Percentiles rank a stretch among this genome's conserved stretches.
phyloP scores from a whole-genome alignment of 345 rosid genomes.

The Fremontodendron californicum region DNA sequence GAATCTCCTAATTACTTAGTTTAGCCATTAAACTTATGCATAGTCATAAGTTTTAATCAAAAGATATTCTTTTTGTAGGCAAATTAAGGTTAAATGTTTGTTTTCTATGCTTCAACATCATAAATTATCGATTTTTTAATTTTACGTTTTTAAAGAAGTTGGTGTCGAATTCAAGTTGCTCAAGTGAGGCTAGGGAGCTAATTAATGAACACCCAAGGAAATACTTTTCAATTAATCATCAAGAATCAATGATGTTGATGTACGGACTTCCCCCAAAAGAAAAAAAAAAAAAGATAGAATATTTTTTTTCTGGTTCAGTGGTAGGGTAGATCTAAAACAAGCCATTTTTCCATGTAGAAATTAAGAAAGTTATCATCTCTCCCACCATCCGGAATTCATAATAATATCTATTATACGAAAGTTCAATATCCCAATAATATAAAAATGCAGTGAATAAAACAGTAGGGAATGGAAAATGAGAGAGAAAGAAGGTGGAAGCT shows the following conservation, averaged over 20 bases:
- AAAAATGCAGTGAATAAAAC: not conserved
- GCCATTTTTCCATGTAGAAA: not conserved
- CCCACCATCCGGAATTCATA: not conserved
- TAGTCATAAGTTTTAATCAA: not conserved
- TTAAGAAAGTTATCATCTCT: not conserved
- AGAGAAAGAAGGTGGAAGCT: constrained; percentile 11
- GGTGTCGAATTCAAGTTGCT: not conserved
- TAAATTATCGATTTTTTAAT: no score
- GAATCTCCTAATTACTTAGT: no score
- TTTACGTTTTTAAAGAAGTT: not conserved
- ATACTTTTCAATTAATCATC: constrained; percentile 2
- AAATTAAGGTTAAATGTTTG: not conserved
- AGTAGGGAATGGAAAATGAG: not conserved
- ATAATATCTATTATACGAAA: not conserved
- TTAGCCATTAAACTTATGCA: not conserved
- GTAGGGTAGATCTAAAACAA: not conserved
- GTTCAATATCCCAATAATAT: not conserved
- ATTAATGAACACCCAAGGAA: not conserved
- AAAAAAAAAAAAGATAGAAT: not conserved
- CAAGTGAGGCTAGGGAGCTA: not conserved
- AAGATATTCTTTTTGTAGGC: not conserved
- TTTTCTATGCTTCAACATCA: not conserved
- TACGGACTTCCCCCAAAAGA: constrained; percentile 14
- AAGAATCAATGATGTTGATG: constrained; percentile 10
- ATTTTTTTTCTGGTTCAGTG: not conserved